Conservation (phyloP, 2,329 filamentous ascomycete species). For the Harringtonia lauricola region DNA sequence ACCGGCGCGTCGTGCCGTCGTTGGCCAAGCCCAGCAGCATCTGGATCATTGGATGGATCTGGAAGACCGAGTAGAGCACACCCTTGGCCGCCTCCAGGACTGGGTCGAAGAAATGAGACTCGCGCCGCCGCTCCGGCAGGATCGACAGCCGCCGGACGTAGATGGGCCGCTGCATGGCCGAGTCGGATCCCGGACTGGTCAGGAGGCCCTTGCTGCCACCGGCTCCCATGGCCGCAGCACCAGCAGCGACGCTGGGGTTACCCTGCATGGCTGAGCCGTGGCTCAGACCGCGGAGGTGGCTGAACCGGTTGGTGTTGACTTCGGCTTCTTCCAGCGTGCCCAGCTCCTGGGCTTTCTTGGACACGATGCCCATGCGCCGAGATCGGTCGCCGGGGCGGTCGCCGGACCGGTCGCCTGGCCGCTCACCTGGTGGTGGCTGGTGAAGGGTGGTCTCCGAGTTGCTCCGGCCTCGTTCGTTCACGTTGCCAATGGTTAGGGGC, state of each 20-base stretch:
- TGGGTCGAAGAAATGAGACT: conserved; percentile 49
- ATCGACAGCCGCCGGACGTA: conserved; percentile 54
- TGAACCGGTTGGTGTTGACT: conserved; percentile 42
- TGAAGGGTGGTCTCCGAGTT: conserved; percentile 53
- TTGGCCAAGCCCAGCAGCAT: conserved; percentile 51
- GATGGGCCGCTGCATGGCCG: conserved; percentile 44
- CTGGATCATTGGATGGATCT: conserved; percentile 58
- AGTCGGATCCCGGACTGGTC: conserved; percentile 44
- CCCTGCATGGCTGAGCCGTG: conserved; percentile 57
- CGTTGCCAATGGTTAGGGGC: conserved; percentile 56
- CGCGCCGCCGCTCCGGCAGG: conserved; percentile 50
- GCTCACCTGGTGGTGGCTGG: conserved; percentile 29
- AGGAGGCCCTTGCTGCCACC: conserved; percentile 39
- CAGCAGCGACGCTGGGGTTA: conserved; percentile 9
- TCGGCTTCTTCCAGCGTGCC: conserved; percentile 52
- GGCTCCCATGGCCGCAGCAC: conserved; percentile 16
- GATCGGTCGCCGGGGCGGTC: conserved; percentile 30
- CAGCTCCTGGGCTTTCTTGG: conserved; percentile 47
- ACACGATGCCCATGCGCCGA: conserved; percentile 53
- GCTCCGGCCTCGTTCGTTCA: conserved; percentile 55
- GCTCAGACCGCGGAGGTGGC: conserved; percentile 55
- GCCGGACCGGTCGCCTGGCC: conserved; percentile 31
- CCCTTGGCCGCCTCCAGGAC: conserved; percentile 55
- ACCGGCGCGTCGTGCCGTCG: conserved; percentile 48
- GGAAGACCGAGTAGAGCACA: conserved; percentile 55